phyloP scores from a whole-genome alignment of 202 grass and related monocot genomes.

The Schoenoplectus triqueter region DNA sequence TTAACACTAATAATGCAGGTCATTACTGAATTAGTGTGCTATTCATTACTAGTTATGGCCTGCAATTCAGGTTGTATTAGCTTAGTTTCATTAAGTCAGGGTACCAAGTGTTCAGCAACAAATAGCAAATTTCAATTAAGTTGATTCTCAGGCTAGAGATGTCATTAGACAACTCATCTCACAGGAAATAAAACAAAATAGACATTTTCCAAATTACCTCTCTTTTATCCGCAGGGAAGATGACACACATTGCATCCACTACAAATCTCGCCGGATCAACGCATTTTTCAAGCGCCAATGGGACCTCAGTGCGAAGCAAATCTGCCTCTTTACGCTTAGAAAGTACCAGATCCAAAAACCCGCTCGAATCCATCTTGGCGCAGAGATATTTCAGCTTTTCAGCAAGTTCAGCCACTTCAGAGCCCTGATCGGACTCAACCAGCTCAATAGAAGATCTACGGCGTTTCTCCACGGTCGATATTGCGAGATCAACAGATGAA shows the following conservation, averaged over 20 bases:
- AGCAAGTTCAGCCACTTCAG: constrained; percentile 27
- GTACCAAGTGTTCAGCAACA: not conserved
- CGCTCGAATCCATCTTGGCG: constrained; percentile 56
- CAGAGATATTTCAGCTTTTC: constrained; percentile 51
- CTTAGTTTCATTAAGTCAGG: constrained; percentile 9
- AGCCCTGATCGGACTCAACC: constrained; percentile 27
- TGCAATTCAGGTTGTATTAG: constrained; percentile 3
- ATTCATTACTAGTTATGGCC: constrained; percentile 6
- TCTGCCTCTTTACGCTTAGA: constrained; percentile 74
- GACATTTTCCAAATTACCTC: constrained; percentile 33
- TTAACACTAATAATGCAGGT: not conserved
- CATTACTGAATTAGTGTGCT: not conserved
- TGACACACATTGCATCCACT: constrained; percentile 62
- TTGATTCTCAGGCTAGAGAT: not conserved
- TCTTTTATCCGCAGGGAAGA: constrained; percentile 70
- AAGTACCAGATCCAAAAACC: constrained; percentile 60
- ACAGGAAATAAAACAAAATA: not conserved
- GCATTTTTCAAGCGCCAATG: constrained; percentile 61
- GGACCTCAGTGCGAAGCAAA: constrained; percentile 56
- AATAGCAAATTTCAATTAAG: constrained; percentile 4
- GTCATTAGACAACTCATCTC: not conserved
- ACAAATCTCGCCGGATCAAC: constrained; percentile 74
- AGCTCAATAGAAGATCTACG: constrained; percentile 40
- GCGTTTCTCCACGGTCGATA: constrained; percentile 56
- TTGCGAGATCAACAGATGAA: constrained; percentile 51